These are phyloP conservation scores for Fusarium virguliforme DNA, from an alignment of 2,329 filamentous ascomycete genomes.

Conservation along the genomic window DNA sequence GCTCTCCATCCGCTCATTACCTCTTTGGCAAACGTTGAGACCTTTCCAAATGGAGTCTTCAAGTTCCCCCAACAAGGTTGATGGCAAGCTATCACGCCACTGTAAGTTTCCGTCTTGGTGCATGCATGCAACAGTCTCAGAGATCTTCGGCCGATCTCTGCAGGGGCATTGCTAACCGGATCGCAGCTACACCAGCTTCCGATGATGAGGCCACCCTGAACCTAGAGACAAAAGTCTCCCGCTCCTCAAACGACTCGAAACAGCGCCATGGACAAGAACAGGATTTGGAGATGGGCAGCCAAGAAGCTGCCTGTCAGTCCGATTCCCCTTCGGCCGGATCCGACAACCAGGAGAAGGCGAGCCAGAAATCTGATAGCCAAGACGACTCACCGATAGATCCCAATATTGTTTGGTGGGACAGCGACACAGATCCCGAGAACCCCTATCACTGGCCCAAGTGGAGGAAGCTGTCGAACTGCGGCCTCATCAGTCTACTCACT, in stretches of 20 bases:
- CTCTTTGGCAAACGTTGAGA: not conserved
- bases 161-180: not conserved
- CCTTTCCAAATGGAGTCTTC: conserved; percentile 2
- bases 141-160: conserved; percentile 1
- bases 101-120: not conserved
- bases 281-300: conserved; percentile 6
- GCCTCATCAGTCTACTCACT: conserved; percentile 51
- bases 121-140: not conserved
- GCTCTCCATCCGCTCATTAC: not conserved
- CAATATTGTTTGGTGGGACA: conserved; percentile 72
- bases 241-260: not conserved
- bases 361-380: not conserved
- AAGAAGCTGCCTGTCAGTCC: not conserved
- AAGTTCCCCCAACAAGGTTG: not conserved
- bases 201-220: conserved; percentile 7
- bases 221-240: not conserved
- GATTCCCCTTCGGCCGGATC: not conserved
- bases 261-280: not conserved
- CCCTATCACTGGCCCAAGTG: conserved; percentile 76
- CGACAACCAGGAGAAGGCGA: conserved; percentile 2
- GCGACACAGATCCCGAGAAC: conserved; percentile 70
- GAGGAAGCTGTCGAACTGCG: conserved; percentile 57
- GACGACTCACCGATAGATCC: not conserved
- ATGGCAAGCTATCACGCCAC: conserved; percentile 2
- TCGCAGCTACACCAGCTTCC: conserved; percentile 4